Evolutionary conservation across 1,139 yeast genomes (phyloP).

Genomic region (Scheffersomyces segobiensis): DNA sequence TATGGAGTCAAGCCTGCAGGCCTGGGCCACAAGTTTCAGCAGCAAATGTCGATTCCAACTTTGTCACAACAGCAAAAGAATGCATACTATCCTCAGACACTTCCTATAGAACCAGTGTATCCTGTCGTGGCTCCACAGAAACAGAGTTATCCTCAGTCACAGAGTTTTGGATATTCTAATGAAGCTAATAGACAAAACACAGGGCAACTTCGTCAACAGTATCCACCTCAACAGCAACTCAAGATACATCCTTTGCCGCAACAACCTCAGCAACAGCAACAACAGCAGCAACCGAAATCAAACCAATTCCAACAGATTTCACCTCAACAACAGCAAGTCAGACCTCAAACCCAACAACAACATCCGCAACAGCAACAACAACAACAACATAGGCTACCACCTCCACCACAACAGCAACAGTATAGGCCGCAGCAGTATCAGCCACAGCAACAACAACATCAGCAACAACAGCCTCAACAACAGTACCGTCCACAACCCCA

Average conservation of each 20-base stretch:
- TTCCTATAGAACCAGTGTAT: neutral
- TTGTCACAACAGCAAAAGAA: constrained; percentile 8
- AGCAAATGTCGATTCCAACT: constrained; percentile 5
- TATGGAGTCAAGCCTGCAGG: neutral
- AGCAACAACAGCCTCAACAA: constrained; percentile 11
- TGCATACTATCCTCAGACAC: neutral
- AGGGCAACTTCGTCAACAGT: constrained; percentile 2
- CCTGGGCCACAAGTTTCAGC: neutral
- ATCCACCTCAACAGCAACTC: constrained; percentile 3
- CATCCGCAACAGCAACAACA: constrained; percentile 4
- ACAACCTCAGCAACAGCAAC: constrained; percentile 10
- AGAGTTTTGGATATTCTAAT: neutral
- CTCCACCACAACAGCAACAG: constrained; percentile 7
- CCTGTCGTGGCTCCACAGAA: constrained; percentile 3
- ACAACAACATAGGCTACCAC: constrained; percentile 7
- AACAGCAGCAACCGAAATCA: constrained; percentile 8
- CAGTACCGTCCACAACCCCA: constrained; percentile 13
- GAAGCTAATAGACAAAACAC: constrained; percentile 2
- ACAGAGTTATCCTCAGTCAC: constrained; percentile 1
- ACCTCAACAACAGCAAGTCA: constrained; percentile 4
- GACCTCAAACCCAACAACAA: constrained; percentile 5
- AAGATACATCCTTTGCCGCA: neutral
- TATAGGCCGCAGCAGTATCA: constrained; percentile 6
- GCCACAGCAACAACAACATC: constrained; percentile 6
- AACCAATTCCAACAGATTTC: constrained; percentile 5